Evolutionary conservation across 1,139 yeast species (phyloP).

Genomic region (Kodamaea arcana): DNA sequence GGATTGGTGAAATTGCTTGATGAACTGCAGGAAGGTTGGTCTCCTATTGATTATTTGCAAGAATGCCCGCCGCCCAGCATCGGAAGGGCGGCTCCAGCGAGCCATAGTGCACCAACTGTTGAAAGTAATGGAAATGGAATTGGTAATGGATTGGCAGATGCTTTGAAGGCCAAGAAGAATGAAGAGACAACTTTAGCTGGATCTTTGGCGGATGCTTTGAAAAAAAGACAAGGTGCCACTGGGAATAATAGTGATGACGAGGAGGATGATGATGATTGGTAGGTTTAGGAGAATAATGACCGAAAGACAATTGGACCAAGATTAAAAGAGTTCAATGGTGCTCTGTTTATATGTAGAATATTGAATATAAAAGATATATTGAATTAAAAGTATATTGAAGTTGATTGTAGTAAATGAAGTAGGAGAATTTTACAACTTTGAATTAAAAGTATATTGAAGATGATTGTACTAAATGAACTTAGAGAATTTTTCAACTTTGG

Average conservation of each 20-base stretch:
- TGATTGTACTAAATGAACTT: too few species aligned
- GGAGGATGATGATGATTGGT: slow-evolving; percentile 57
- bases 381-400: too few species aligned
- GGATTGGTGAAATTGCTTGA: slow-evolving; percentile 78
- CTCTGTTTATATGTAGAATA: too few species aligned
- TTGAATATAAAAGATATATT: too few species aligned
- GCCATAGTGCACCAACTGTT: slow-evolving; percentile 13
- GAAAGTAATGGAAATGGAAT: slow-evolving; percentile 23
- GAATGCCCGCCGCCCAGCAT: slow-evolving; percentile 50
- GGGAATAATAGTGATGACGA: slow-evolving; percentile 74
- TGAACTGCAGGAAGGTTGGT: slow-evolving; percentile 89
- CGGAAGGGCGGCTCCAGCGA: slow-evolving; percentile 13
- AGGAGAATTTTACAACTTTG: too few species aligned
- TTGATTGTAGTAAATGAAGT: too few species aligned
- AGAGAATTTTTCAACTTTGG: too few species aligned
- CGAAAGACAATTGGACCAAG: too few species aligned
- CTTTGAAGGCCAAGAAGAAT: slow-evolving; percentile 61
- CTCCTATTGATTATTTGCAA: slow-evolving; percentile 86
- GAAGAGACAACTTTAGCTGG: slow-evolving; percentile 71
- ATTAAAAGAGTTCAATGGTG: too few species aligned
- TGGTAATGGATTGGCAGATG: slow-evolving; percentile 73
- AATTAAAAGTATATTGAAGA: too few species aligned
- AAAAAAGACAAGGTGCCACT: slow-evolving; percentile 76
- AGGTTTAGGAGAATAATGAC: too few species aligned
- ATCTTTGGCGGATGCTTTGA: slow-evolving; percentile 86